Base-by-base conservation (phyloP, 129 eudicot genomes). In the Flaveria linearis region DNA sequence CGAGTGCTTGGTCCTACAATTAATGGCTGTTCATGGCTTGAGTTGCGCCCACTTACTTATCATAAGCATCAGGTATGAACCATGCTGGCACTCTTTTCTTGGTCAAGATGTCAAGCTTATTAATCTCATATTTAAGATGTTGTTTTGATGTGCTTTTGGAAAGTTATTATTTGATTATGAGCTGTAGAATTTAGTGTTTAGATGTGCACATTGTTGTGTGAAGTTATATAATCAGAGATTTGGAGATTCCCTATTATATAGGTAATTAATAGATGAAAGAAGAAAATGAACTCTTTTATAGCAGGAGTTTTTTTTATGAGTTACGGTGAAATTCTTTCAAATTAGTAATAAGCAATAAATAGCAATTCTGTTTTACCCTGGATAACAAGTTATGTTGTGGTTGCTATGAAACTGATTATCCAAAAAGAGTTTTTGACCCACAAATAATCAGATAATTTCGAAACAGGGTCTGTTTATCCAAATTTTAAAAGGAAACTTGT, bases 21-120 rank as follows among this genome's bases (percentile, higher is more conserved):
- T 15, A 93, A 85, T 82, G 98, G 98, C 42, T 93, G 98, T 78
- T 93, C 98, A 36, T 93, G 98, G 98, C 75, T 93, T 50, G 98
- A 93, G 83, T 77, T 93, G 76, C 86, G 85, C 9, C 97, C 98
- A 2, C 91, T 69, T 68, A 93, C 98, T 16, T 85, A 88, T 80
- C 78, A 88, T 73, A 93, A 90, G 80, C 96, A 93, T 87, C 98
- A 93, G 92, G 97, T 93, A 81, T 26, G 65, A 30, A 39, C 45
- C 70, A 77, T 56, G 55, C 53, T 52, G 17, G 30, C 61, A 7
- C 23, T 56, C 16, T 77, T 69, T 69, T 43, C 33, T 42, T 12
- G 50, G 25, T 68, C 52, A 17, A 20, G 23, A 56, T 17, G 11
- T 68, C 33, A 25, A n/a, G 41, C 56, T 11, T 69, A 60, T n/a